These are phyloP conservation scores for Hamamelis virginiana DNA, from an alignment of 164 flowering plant species.

Conservation along the genomic window DNA sequence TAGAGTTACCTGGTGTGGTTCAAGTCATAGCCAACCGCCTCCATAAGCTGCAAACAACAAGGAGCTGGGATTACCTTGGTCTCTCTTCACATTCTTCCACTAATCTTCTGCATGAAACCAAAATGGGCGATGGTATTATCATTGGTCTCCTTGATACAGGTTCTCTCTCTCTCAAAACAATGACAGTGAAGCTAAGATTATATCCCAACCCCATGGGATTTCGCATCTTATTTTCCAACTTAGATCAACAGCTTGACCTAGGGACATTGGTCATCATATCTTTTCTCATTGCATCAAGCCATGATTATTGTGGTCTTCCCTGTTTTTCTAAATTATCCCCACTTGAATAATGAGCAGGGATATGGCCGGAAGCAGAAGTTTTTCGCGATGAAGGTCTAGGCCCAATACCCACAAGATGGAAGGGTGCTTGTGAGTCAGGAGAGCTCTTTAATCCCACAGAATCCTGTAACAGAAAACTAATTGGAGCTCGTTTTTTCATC, in stretches of 20 bases:
- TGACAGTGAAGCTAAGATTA: no score
- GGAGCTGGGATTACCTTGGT: conserved; percentile 60
- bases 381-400: conserved; percentile 41
- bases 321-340: no score
- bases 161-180: conserved; percentile 9
- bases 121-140: conserved; percentile 40
- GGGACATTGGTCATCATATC: no score
- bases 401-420: conserved; percentile 48
- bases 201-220: no score
- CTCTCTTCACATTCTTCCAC: conserved; percentile 23
- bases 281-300: no score
- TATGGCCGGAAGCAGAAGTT: conserved; percentile 46
- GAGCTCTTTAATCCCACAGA: conserved; percentile 27
- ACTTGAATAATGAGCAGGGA: conserved; percentile 23
- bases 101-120: conserved; percentile 22
- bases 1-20: conserved; percentile 45
- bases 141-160: conserved; percentile 57
- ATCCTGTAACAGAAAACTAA: conserved; percentile 36
- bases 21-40: conserved; percentile 33
- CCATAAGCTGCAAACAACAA: conserved; percentile 43
- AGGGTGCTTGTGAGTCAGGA: conserved; percentile 40
- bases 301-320: not conserved
- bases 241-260: no score
- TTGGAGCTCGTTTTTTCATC: conserved; percentile 40
- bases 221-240: no score